Base-by-base conservation (phyloP, 192 early-diverging fungal genomes). In the Dissophora ornata region DNA sequence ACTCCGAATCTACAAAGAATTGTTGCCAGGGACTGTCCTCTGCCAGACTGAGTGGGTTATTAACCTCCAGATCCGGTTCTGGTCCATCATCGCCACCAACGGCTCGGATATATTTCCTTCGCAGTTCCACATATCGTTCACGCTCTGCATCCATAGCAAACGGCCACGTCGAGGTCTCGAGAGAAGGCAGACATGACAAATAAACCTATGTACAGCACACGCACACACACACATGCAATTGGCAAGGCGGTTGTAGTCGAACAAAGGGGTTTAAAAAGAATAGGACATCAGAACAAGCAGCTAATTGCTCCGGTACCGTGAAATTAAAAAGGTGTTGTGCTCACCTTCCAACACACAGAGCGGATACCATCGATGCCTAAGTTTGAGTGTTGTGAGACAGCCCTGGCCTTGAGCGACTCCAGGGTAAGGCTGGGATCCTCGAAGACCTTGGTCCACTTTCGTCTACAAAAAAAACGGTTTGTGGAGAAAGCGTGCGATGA, bases 11-110 rank as follows among this genome's bases (percentile, higher is more conserved):
- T 44, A 86, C 81, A 80, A 96, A 97, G 62, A 94, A 97, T 71
- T 94, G 93, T 53, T 87, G 87, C 97, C 97, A 99, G 12, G 96
- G 96, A 71, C 93, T 98, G 86, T 94, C 90, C 50, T 95, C 91
- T 36, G 90, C 91, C 62, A 94, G 71, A 64, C 91, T 90, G 42
- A 98, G 85, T 11, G 97, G 97, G 68, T 98, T 94, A 79, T 96
- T 93, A 12, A 89, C 73, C 26, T 80, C 84, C 50, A 89, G 80
- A 78, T 96, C 92, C 4, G 62, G 84, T 6, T 79, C 66, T 9
- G 46, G 70, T n/a, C 82, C 80, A 24, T 83, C 81, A 15, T 74
- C 81, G 50, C 80, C 79, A 15, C 77, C 56, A 28, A 81, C 59
- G 24, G 80, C 78, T 40, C 84, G 83, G 36, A 94, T 89, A 64